Conservation (phyloP, 768 basidiomycete species). For the Boletus subparvulus region DNA sequence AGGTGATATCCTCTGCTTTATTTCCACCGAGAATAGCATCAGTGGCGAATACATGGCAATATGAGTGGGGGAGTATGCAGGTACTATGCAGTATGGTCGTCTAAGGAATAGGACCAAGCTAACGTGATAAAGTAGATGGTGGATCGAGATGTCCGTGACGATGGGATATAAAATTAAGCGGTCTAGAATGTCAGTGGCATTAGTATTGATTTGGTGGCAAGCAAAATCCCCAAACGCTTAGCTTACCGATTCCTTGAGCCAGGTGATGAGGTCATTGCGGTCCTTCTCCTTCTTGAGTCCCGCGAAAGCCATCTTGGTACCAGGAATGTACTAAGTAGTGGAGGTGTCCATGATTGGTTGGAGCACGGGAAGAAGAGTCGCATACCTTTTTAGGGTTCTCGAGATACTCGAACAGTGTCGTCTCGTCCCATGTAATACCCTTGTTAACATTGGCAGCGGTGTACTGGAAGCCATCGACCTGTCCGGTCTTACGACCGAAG, state of each 20-base stretch:
- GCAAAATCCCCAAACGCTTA: background rate
- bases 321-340: conserved; percentile 75
- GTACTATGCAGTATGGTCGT: conserved; percentile 27
- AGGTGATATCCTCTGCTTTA: background rate
- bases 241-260: conserved; percentile 73
- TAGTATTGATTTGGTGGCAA: background rate
- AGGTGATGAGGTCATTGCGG: conserved; percentile 89
- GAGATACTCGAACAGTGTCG: conserved; percentile 93
- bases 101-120: conserved; percentile 37
- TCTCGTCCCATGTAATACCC: conserved; percentile 80
- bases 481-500: conserved; percentile 85
- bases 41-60: conserved; percentile 14
- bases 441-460: conserved; percentile 96
- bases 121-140: conserved; percentile 23
- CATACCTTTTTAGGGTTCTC: conserved; percentile 96
- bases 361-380: background rate
- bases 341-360: background rate
- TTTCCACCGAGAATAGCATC: background rate
- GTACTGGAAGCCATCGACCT: conserved; percentile 84
- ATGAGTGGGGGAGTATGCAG: conserved; percentile 33
- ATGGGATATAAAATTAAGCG: conserved; percentile 24
- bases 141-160: conserved; percentile 10
- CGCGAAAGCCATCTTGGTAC: conserved; percentile 98
- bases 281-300: conserved; percentile 99
- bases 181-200: conserved; percentile 14